phyloP scores from a whole-genome alignment of 768 basidiomycete genomes.

The Sporobolomyces phaffii region DNA sequence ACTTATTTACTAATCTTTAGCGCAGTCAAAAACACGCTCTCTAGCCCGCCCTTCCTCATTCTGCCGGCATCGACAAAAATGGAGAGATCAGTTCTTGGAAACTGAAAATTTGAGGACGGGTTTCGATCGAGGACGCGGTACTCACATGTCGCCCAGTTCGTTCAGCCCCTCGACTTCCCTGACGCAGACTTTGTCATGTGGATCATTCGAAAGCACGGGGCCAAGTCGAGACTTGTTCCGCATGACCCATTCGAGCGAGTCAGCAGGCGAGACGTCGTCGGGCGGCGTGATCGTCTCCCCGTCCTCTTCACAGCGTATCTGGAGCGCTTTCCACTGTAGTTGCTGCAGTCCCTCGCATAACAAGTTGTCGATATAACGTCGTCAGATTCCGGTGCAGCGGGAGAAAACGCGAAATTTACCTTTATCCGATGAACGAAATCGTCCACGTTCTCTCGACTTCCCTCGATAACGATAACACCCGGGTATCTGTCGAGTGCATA shows the following conservation, averaged over 20 bases:
- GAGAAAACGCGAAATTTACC: slow-evolving; percentile 11
- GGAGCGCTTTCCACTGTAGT: slow-evolving; percentile 40
- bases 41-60: slow-evolving; percentile 26
- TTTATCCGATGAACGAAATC: slow-evolving; percentile 37
- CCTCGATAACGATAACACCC: slow-evolving; percentile 37
- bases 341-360: too few species aligned
- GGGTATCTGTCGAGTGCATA: slow-evolving; percentile 27
- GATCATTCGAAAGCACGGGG: not conserved
- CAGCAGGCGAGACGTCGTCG: not conserved
- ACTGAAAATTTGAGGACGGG: too few species aligned
- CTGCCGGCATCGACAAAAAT: not conserved
- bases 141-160: slow-evolving; percentile 34
- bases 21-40: slow-evolving; percentile 33
- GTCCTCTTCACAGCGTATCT: slow-evolving; percentile 36
- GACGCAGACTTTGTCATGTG: slow-evolving; percentile 17
- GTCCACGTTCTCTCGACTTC: slow-evolving; percentile 15
- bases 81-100: not conserved
- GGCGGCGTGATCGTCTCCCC: not conserved
- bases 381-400: too few species aligned
- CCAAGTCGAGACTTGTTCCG: slow-evolving; percentile 7
- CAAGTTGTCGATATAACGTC: too few species aligned
- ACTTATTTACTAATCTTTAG: slow-evolving; percentile 30
- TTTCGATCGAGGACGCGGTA: too few species aligned
- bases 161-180: slow-evolving; percentile 36
- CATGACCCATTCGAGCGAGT: slow-evolving; percentile 16